phyloP scores from a whole-genome alignment of 2,329 filamentous ascomycete species.

The Colletotrichum caudatum region DNA sequence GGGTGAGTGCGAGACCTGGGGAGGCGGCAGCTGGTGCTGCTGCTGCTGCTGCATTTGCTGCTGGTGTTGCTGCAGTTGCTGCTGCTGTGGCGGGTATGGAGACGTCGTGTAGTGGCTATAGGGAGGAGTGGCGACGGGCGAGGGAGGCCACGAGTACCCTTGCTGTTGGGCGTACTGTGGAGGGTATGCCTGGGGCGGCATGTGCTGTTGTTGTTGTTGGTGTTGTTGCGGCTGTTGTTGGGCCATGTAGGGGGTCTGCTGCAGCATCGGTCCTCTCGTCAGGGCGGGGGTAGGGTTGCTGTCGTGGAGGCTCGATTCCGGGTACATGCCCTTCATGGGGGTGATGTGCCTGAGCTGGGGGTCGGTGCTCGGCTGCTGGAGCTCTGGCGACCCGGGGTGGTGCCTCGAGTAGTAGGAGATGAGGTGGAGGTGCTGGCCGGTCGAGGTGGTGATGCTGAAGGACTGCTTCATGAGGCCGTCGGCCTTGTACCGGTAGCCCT shows the following conservation, averaged over 20 bases:
- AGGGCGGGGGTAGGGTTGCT: constrained; percentile 83
- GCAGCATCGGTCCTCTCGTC: constrained; percentile 78
- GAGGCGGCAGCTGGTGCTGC: constrained; percentile 41
- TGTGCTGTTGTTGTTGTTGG: constrained; percentile 52
- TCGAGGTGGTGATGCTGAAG: constrained; percentile 96
- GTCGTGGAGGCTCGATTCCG: constrained; percentile 93
- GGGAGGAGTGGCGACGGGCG: constrained; percentile 66
- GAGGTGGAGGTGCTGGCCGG: constrained; percentile 89
- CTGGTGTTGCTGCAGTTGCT: constrained; percentile 42
- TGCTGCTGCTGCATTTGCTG: constrained; percentile 42
- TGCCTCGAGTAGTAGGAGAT: constrained; percentile 97
- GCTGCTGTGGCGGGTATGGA: constrained; percentile 50
- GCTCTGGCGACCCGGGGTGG: constrained; percentile 76
- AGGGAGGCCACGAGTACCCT: constrained; percentile 67
- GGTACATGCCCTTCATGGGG: constrained; percentile 95
- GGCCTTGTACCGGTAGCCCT: constrained; percentile 94
- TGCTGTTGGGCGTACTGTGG: constrained; percentile 56
- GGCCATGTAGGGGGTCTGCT: constrained; percentile 52
- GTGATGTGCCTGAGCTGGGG: constrained; percentile 83
- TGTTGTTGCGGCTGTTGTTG: constrained; percentile 39
- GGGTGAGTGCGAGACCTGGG: constrained; percentile 45
- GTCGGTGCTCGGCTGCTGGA: constrained; percentile 86
- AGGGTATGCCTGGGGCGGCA: constrained; percentile 53
- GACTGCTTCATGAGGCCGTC: constrained; percentile 99
- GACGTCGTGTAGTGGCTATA: constrained; percentile 60